Conservation (phyloP, 2,329 filamentous ascomycete species). For the Scedosporium aurantiacum region DNA sequence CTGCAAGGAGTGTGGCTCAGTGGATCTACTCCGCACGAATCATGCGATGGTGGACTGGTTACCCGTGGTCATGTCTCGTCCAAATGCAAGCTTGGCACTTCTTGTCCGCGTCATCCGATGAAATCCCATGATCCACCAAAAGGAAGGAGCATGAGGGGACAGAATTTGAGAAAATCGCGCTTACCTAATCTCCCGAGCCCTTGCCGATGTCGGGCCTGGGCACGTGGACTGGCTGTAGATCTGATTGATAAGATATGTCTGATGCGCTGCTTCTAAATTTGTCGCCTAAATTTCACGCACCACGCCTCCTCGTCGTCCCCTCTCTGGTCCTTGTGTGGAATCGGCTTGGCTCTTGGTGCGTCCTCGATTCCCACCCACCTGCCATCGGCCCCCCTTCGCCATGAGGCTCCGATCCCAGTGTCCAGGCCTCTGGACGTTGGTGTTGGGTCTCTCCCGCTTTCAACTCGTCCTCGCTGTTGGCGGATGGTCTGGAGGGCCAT, state of each 20-base stretch:
- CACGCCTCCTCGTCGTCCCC: not conserved
- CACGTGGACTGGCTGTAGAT: not conserved
- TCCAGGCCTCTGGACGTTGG: not conserved
- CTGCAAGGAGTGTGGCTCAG: no score
- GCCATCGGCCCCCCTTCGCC: not conserved
- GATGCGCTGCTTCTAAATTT: not conserved
- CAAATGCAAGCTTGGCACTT: no score
- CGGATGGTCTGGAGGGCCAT: not conserved
- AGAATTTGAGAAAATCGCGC: not conserved
- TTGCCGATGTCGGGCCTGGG: not conserved
- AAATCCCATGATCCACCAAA: no score
- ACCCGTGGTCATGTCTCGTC: no score
- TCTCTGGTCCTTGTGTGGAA: not conserved
- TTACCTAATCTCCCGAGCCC: not conserved
- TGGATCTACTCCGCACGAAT: no score
- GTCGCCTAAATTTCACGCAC: not conserved
- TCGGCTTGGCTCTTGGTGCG: not conserved
- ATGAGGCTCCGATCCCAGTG: not conserved
- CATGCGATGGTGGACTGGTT: no score
- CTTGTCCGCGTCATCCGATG: no score
- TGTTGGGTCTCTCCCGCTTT: not conserved
- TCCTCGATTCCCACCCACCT: not conserved
- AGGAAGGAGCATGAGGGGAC: no score
- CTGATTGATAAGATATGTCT: slow-evolving; percentile 1
- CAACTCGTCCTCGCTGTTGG: not conserved